These are phyloP conservation scores for Omphalea diandra DNA, from an alignment of 441 rosid genomes.

Conservation along the genomic window DNA sequence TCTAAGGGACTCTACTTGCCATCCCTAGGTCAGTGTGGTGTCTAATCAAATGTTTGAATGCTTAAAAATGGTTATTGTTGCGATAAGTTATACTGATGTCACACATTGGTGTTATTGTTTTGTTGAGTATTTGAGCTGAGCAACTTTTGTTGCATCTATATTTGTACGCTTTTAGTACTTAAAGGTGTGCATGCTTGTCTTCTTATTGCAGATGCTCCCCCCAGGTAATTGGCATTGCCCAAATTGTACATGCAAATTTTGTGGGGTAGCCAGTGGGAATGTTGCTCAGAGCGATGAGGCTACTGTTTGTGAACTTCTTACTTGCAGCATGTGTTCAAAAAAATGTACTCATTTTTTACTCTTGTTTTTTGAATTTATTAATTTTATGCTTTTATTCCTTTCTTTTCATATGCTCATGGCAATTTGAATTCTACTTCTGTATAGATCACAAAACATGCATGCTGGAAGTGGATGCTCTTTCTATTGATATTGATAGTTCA, in stretches of 20 bases:
- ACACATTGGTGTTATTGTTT: background rate
- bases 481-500: constrained; percentile 38
- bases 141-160: background rate
- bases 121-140: constrained; percentile 5
- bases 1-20: no score
- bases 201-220: constrained; percentile 73
- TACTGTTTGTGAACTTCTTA: constrained; percentile 33
- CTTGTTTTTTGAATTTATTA: constrained; percentile 24
- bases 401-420: constrained; percentile 3
- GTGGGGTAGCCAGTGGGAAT: constrained; percentile 50
- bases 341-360: constrained; percentile 52
- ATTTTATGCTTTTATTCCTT: constrained; percentile 5
- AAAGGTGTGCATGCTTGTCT: constrained; percentile 10
- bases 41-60: background rate
- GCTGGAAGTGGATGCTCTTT: constrained; percentile 42
- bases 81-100: background rate
- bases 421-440: constrained; percentile 21
- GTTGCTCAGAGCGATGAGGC: constrained; percentile 35
- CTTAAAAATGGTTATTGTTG: background rate
- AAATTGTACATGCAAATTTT: constrained; percentile 88
- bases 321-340: constrained; percentile 79
- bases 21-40: no score
- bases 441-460: constrained; percentile 78
- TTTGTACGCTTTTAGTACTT: background rate
- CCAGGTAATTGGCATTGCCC: constrained; percentile 96